Base-by-base conservation (phyloP, 78 protist genomes). In the Dictyostelium brefeldianum region DNA sequence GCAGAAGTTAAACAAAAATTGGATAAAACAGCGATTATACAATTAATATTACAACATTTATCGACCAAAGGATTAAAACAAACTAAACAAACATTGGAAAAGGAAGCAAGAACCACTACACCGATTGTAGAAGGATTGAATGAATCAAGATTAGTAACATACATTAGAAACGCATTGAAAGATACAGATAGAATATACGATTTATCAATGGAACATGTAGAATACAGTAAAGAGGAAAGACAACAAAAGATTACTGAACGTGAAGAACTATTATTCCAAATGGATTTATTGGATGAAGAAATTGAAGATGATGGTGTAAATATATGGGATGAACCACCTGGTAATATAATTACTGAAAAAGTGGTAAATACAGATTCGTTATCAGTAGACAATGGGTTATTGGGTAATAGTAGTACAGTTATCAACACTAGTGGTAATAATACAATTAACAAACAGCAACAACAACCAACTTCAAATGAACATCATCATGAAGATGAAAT, bases 181-280 rank as follows among this genome's bases (percentile, higher is more conserved):
- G 96, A 94, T 51, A 75, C 92, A 1, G 96, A 94, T 27, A 57
- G 80, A 5, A 64, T 94, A n/a, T 94, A 89, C 56, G 96, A 94
- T 78, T 89, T 94, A 47, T 74, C 96, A 8, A 93, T 93, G 87
- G 96, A 85, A 29, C 89, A 82, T 51, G 17, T 69, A 51, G 91
- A 90, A 48, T 82, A 69, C 27, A 53, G 48, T 1, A 56, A 36
- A 12, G 82, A 73, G 15, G 90, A 82, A 43, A 75, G 80, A 22
- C 79, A 73, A 31, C 18, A n/a, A 36, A 82, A 90, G 73, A 74
- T 90, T 1, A 48, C 64, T 4, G 95, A 83, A 69, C 90, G 90
- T 29, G 95, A 92, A 10, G 95, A 92, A 2, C 29, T 83, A 9
- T 80, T 92, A 20, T 92, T 41, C 12, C 56, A 47, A 12, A 71